These are phyloP conservation scores for Imleria badia DNA, from an alignment of 768 basidiomycete species.

Conservation along the genomic window DNA sequence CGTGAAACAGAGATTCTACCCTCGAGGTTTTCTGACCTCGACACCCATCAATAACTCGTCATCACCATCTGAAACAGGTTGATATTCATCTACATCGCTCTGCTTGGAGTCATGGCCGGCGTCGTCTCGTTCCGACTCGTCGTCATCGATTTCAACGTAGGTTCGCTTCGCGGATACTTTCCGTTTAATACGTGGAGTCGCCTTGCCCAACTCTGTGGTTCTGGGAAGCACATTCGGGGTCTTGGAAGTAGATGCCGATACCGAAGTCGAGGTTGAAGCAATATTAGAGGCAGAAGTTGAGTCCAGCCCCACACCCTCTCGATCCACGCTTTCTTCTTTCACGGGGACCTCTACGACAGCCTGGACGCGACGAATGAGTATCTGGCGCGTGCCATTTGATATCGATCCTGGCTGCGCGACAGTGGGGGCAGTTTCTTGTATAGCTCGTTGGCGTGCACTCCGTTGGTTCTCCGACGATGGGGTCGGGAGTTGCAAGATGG, in stretches of 20 bases:
- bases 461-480: conserved; percentile 33
- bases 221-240: conserved; percentile 10
- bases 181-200: conserved; percentile 17
- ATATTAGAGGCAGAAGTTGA: conserved; percentile 16
- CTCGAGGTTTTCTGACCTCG: conserved; percentile 41
- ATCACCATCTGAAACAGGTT: conserved; percentile 42
- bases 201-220: background rate
- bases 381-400: conserved; percentile 18
- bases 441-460: conserved; percentile 20
- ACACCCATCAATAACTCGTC: conserved; percentile 63
- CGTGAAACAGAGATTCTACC: background rate
- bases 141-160: conserved; percentile 36
- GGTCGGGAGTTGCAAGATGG: conserved; percentile 27
- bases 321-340: conserved; percentile 58
- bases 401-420: conserved; percentile 5
- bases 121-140: conserved; percentile 21
- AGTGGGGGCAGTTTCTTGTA: conserved; percentile 2
- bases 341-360: conserved; percentile 58
- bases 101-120: conserved; percentile 6
- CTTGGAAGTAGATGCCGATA: conserved; percentile 8
- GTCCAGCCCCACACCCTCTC: conserved; percentile 26
- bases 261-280: conserved; percentile 15
- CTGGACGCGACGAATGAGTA: conserved; percentile 61
- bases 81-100: conserved; percentile 12
- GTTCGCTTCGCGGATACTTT: conserved; percentile 24